Evolutionary conservation across 129 eudicot species (phyloP).

Genomic region (Sambucus nigra): DNA sequence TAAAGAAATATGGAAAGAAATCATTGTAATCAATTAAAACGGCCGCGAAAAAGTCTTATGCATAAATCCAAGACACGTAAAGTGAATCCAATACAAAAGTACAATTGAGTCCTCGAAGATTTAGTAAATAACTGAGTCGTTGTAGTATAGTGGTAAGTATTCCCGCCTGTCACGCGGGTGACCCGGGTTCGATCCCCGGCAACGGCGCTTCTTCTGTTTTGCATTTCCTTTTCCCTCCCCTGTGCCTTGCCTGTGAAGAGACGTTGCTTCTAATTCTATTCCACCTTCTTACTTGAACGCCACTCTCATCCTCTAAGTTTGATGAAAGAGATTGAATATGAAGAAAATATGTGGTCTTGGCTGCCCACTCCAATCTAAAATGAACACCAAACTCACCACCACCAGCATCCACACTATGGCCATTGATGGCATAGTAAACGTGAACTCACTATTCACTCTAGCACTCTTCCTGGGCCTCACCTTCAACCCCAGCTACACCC

Average conservation of each 20-base stretch:
- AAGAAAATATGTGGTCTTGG: neutral
- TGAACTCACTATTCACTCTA: slow-evolving; percentile 57
- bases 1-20: too few relatives aligned
- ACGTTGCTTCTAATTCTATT: slow-evolving; percentile 2
- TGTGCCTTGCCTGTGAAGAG: slow-evolving; percentile 24
- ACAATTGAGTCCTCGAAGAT: too few relatives aligned
- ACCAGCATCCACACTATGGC: slow-evolving; percentile 63
- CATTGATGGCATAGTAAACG: slow-evolving; percentile 59
- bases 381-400: slow-evolving; percentile 25
- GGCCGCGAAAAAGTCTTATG: too few relatives aligned
- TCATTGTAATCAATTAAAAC: too few relatives aligned
- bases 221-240: slow-evolving; percentile 11
- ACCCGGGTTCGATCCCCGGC: slow-evolving; percentile 46
- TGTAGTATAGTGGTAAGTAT: slow-evolving; percentile 90
- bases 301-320: neutral
- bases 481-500: slow-evolving; percentile 36
- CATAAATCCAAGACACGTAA: too few relatives aligned
- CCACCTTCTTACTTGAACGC: slow-evolving; percentile 6
- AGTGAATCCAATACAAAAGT: too few relatives aligned
- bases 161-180: slow-evolving; percentile 99
- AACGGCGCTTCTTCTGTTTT: slow-evolving; percentile 12
- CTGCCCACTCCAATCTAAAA: slow-evolving; percentile 5
- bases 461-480: slow-evolving; percentile 59
- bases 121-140: slow-evolving; percentile 23
- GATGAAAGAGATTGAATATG: neutral